phyloP scores from a whole-genome alignment of 495 filamentous ascomycete species.

The Xylaria flabelliformis region DNA sequence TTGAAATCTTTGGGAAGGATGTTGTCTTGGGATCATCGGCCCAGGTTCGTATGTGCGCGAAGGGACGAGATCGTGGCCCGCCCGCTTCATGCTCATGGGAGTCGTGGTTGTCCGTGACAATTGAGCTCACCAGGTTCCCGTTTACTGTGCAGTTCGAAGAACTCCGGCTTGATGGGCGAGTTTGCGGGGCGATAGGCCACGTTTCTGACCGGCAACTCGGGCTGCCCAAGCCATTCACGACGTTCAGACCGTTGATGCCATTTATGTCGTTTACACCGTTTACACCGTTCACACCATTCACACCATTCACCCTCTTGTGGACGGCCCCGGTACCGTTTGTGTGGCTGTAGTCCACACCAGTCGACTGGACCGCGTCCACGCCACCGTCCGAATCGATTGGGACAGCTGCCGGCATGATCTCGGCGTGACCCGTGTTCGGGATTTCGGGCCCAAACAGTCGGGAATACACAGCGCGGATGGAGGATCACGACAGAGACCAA shows the following conservation, averaged over 20 bases:
- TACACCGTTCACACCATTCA: slow-evolving; percentile 19
- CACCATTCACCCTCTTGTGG: slow-evolving; percentile 22
- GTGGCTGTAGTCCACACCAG: slow-evolving; percentile 12
- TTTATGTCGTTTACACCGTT: not conserved
- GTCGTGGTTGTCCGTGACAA: slow-evolving; percentile 23
- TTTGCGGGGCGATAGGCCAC: slow-evolving; percentile 19
- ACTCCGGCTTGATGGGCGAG: slow-evolving; percentile 14
- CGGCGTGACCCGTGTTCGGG: slow-evolving; percentile 6
- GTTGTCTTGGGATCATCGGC: slow-evolving; percentile 48
- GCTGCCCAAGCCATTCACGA: not conserved
- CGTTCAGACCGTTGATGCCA: not conserved
- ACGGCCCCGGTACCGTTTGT: slow-evolving; percentile 17
- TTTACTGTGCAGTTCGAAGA: slow-evolving; percentile 6
- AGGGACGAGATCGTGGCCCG: slow-evolving; percentile 47
- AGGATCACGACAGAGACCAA: not conserved
- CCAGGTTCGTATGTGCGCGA: slow-evolving; percentile 47
- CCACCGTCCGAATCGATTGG: not conserved
- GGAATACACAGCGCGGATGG: not conserved
- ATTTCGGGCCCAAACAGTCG: slow-evolving; percentile 1
- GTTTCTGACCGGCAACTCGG: slow-evolving; percentile 6
- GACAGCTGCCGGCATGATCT: slow-evolving; percentile 24
- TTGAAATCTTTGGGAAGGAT: slow-evolving; percentile 60
- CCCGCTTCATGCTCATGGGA: slow-evolving; percentile 37
- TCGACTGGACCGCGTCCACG: not conserved
- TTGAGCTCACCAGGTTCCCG: slow-evolving; percentile 1